Evolutionary conservation across 257 asterid genomes (phyloP).

Genomic region (Vinca minor): DNA sequence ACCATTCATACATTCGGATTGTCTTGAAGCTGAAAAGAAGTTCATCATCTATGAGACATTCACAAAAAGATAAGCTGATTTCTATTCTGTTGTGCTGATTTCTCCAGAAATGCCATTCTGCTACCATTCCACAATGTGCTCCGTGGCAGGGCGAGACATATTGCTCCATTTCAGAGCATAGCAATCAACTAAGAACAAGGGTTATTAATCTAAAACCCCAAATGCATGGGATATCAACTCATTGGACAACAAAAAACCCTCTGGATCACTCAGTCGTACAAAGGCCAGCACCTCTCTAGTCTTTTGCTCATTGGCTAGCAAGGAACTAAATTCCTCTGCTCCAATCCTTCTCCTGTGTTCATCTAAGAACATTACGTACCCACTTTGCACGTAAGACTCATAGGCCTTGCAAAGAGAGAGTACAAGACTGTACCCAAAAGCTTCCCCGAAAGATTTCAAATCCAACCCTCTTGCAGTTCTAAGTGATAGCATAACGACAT

Average conservation of each 20-base stretch:
- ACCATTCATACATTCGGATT: too few species aligned
- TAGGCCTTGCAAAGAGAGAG: constrained; percentile 56
- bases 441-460: constrained; percentile 48
- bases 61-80: too few species aligned
- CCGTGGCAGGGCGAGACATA: background rate
- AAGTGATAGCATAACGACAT: constrained; percentile 78
- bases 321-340: constrained; percentile 32
- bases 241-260: constrained; percentile 78
- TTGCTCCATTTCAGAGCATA: background rate
- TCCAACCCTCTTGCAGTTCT: constrained; percentile 77
- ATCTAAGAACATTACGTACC: constrained; percentile 60
- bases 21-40: too few species aligned
- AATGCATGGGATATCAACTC: constrained; percentile 89
- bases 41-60: too few species aligned
- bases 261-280: constrained; percentile 79
- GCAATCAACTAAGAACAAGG: too few species aligned
- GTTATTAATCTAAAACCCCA: constrained; percentile 41
- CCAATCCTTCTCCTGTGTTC: constrained; percentile 35
- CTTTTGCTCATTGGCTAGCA: constrained; percentile 19
- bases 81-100: background rate
- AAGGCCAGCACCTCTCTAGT: constrained; percentile 31
- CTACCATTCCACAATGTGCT: background rate
- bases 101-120: background rate
- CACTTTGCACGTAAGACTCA: constrained; percentile 47
- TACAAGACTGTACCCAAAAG: constrained; percentile 48